A percentile compares a stretch with the other conserved stretches of the same genome.
phyloP scores from a whole-genome alignment of 345 rosid genomes.

The Clausena lansium region DNA sequence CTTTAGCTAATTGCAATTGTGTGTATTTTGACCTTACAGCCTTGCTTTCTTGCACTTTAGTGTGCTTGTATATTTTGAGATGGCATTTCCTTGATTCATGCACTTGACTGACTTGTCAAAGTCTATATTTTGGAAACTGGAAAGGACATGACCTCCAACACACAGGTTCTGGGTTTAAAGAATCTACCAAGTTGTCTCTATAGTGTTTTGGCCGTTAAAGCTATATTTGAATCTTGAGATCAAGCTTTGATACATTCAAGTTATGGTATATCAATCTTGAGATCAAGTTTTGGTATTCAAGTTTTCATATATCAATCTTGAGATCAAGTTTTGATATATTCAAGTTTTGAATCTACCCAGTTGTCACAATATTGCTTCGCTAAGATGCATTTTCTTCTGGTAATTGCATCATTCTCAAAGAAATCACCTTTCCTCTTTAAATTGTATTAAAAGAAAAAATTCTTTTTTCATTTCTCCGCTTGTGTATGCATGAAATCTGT shows the following conservation, averaged over 20 bases:
- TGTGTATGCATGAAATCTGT: background rate
- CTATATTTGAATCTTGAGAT: background rate
- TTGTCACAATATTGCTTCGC: conserved; percentile 1
- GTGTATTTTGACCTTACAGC: background rate
- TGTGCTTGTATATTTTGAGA: background rate
- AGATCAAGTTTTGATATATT: conserved; percentile 16
- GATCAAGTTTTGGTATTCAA: background rate
- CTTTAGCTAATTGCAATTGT: background rate
- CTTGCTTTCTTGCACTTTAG: background rate
- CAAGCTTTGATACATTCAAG: conserved; percentile 2
- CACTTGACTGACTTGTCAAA: background rate
- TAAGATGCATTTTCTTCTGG: background rate
- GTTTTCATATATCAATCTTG: background rate
- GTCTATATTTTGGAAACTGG: background rate
- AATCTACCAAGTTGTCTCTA: background rate
- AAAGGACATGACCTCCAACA: background rate
- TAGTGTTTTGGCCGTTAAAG: background rate
- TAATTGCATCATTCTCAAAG: background rate
- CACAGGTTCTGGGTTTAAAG: background rate
- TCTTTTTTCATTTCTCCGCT: background rate
- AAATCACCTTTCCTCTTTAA: background rate
- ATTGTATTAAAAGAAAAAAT: background rate
- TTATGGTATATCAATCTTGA: background rate
- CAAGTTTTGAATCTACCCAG: conserved; percentile 5
- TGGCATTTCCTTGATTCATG: background rate